These are phyloP conservation scores for Martensiomyces pterosporus DNA, from an alignment of 192 early-diverging fungal species.

Conservation along the genomic window DNA sequence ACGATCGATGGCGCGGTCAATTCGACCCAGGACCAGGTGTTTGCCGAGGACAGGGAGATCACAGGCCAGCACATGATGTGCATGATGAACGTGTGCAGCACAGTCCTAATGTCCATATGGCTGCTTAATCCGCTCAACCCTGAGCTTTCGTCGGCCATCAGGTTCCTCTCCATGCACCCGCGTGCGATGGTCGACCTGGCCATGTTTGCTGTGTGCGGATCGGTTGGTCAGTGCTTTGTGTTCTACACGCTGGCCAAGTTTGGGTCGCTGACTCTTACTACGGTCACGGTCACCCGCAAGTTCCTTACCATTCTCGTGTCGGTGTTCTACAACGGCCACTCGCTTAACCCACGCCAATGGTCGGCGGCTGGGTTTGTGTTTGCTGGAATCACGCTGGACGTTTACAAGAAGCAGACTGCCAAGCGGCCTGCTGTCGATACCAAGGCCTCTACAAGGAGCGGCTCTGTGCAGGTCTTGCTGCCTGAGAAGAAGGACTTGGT, in stretches of 20 bases:
- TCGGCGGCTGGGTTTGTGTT: slow-evolving; percentile 81
- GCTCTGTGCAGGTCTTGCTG: too few relatives aligned
- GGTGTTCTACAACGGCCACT: slow-evolving; percentile 84
- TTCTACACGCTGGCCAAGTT: slow-evolving; percentile 90
- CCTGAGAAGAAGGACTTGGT: slow-evolving; percentile 2
- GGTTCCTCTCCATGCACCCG: slow-evolving; percentile 76
- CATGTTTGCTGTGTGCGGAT: slow-evolving; percentile 88
- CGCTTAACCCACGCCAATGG: slow-evolving; percentile 81
- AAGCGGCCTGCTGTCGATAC: too few relatives aligned
- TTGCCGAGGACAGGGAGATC: slow-evolving; percentile 66
- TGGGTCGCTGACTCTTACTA: slow-evolving; percentile 87
- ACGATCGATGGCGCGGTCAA: slow-evolving; percentile 92
- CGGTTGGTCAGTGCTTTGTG: slow-evolving; percentile 97
- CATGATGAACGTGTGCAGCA: slow-evolving; percentile 85
- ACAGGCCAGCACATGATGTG: slow-evolving; percentile 96
- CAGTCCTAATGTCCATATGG: slow-evolving; percentile 68
- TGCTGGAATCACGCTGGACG: slow-evolving; percentile 74
- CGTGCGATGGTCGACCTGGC: slow-evolving; percentile 76
- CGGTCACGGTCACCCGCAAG: slow-evolving; percentile 93
- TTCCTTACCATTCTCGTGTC: slow-evolving; percentile 92
- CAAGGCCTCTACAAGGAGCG: too few relatives aligned
- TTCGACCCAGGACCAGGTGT: slow-evolving; percentile 94
- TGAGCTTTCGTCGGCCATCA: slow-evolving; percentile 70
- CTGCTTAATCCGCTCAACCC: slow-evolving; percentile 71
- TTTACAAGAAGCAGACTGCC: slow-evolving; percentile 62